These are phyloP conservation scores for Nothomitra cinnamomea DNA, from an alignment of 2,329 filamentous ascomycete genomes.

Conservation along the genomic window DNA sequence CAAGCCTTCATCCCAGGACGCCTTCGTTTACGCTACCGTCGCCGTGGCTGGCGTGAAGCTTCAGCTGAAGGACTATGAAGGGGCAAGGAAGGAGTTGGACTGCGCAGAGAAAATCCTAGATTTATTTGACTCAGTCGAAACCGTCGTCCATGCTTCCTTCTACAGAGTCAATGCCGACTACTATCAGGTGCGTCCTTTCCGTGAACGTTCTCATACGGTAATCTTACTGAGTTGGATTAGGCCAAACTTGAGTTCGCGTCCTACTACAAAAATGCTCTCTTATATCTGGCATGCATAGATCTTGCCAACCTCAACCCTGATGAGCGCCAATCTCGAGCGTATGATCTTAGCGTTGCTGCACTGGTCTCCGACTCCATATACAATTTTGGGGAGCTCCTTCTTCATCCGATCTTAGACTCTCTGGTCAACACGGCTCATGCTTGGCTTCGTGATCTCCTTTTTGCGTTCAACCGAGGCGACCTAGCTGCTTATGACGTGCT, in stretches of 20 bases:
- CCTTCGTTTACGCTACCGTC: constrained; percentile 83
- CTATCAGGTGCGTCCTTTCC: constrained; percentile 46
- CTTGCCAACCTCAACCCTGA: constrained; percentile 52
- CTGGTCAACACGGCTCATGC: constrained; percentile 56
- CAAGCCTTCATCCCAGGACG: constrained; percentile 84
- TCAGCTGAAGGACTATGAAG: constrained; percentile 60
- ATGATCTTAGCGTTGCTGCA: constrained; percentile 83
- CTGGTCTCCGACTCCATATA: constrained; percentile 91
- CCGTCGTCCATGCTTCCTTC: constrained; percentile 86
- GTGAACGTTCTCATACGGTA: neutral
- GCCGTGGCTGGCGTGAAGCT: constrained; percentile 81
- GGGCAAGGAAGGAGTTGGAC: constrained; percentile 72
- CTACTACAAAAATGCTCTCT: constrained; percentile 93
- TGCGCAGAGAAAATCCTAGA: constrained; percentile 78
- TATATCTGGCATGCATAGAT: constrained; percentile 94
- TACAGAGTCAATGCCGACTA: constrained; percentile 92
- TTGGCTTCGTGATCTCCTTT: constrained; percentile 90
- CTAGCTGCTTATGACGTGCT: constrained; percentile 73
- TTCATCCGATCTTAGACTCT: constrained; percentile 87
- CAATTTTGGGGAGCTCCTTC: constrained; percentile 97
- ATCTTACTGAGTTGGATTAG: constrained; percentile 19
- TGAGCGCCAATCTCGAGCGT: constrained; percentile 70
- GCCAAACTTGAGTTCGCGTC: constrained; percentile 81
- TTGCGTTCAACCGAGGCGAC: constrained; percentile 94
- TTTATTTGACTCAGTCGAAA: constrained; percentile 86